These are phyloP conservation scores for Ballota nigra DNA, from an alignment of 257 asterid species.

Conservation along the genomic window DNA sequence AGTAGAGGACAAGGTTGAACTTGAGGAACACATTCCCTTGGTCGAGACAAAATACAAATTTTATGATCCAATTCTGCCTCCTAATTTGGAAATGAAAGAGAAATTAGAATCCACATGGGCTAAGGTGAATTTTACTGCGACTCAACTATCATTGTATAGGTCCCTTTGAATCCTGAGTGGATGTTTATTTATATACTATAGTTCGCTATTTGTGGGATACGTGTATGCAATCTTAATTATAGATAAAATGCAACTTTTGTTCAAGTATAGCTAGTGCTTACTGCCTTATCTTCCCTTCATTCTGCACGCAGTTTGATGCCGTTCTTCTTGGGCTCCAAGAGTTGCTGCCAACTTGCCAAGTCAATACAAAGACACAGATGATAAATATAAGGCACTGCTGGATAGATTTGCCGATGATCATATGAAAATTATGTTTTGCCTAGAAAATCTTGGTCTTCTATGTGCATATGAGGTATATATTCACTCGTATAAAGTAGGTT, in stretches of 20 bases:
- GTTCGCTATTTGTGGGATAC: background rate
- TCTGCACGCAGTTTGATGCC: slow-evolving; percentile 52
- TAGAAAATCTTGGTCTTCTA: slow-evolving; percentile 73
- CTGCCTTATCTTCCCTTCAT: background rate
- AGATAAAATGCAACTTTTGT: background rate
- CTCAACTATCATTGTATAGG: too few relatives aligned
- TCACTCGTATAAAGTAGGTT: too few relatives aligned
- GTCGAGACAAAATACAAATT: slow-evolving; percentile 47
- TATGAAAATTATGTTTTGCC: slow-evolving; percentile 58
- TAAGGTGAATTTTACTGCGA: slow-evolving; percentile 45
- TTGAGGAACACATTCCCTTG: slow-evolving; percentile 39
- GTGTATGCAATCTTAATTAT: background rate
- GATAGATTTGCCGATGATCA: slow-evolving; percentile 49
- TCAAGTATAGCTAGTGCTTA: slow-evolving; percentile 9
- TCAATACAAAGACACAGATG: slow-evolving; percentile 32
- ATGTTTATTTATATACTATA: background rate
- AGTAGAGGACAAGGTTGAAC: slow-evolving; percentile 36
- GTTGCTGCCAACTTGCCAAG: slow-evolving; percentile 26
- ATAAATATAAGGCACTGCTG: slow-evolving; percentile 35
- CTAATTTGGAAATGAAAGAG: slow-evolving; percentile 40
- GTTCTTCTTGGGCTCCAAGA: slow-evolving; percentile 44
- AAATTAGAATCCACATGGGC: slow-evolving; percentile 45
- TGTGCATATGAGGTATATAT: slow-evolving; percentile 74
- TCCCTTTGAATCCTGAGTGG: background rate
- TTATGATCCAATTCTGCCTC: slow-evolving; percentile 48